These are phyloP conservation scores for Lepidopterella palustris DNA, from an alignment of 495 filamentous ascomycete species.

Conservation along the genomic window DNA sequence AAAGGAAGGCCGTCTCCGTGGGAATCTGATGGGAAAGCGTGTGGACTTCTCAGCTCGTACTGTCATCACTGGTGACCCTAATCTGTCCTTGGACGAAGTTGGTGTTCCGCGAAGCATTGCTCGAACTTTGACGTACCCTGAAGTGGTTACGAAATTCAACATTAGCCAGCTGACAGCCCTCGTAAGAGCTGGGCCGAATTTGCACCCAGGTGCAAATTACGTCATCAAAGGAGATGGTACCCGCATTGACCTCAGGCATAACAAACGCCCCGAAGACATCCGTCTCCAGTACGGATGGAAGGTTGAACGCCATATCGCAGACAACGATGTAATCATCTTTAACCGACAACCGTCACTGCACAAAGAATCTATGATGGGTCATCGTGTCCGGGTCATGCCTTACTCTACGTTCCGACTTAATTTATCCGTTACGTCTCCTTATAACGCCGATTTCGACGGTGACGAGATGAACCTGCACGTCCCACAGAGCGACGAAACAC, in stretches of 20 bases:
- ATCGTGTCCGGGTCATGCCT: conserved; percentile 94
- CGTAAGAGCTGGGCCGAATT: conserved; percentile 86
- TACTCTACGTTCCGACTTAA: conserved; percentile 98
- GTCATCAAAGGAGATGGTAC: conserved; percentile 88
- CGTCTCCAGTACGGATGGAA: conserved; percentile 94
- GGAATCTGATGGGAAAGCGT: conserved; percentile 99
- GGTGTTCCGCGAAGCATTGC: conserved; percentile 90
- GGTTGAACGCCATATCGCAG: conserved; percentile 90
- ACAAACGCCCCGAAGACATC: conserved; percentile 74
- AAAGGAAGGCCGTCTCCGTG: conserved; percentile 93
- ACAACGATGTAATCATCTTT: conserved; percentile 97
- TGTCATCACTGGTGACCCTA: conserved; percentile 97
- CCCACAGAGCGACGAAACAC: conserved; percentile 90
- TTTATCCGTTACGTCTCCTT: conserved; percentile 92
- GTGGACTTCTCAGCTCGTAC: conserved; percentile 99
- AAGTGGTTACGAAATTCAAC: conserved; percentile 97
- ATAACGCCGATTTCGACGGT: conserved; percentile 99
- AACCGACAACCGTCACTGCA: conserved; percentile 98
- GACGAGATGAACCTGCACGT: conserved; percentile 99
- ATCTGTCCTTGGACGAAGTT: conserved; percentile 91
- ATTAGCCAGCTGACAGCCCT: conserved; percentile 82
- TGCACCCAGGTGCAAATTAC: conserved; percentile 91
- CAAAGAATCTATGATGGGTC: conserved; percentile 99
- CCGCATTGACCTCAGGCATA: conserved; percentile 87
- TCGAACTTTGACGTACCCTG: conserved; percentile 84